Evolutionary conservation across 2,329 filamentous ascomycete genomes (phyloP).

Genomic region (Geosmithia flava): DNA sequence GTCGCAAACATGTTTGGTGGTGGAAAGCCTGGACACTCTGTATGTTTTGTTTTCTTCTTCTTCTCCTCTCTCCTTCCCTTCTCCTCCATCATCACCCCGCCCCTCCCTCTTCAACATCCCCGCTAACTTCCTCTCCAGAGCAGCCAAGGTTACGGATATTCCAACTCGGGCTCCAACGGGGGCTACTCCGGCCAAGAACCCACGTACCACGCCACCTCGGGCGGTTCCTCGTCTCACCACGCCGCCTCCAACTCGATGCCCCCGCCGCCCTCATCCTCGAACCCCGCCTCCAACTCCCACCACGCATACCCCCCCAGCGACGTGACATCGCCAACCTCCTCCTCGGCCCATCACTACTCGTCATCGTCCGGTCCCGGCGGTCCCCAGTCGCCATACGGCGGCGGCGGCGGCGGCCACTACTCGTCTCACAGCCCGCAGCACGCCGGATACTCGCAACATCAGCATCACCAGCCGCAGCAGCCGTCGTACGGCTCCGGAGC

Average conservation of each 20-base stretch:
- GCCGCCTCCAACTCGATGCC: not conserved
- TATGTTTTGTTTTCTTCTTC: slow-evolving; percentile 4
- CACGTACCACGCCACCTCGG: slow-evolving; percentile 22
- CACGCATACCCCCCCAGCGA: not conserved
- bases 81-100: not conserved
- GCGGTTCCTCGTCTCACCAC: slow-evolving; percentile 4
- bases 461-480: slow-evolving; percentile 1
- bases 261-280: slow-evolving; percentile 11
- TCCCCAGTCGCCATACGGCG: no score
- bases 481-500: not conserved
- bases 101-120: not conserved
- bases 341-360: not conserved
- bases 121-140: slow-evolving; percentile 12
- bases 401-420: no score
- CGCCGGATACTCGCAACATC: not conserved
- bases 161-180: slow-evolving; percentile 37
- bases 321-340: slow-evolving; percentile 1
- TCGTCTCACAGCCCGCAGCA: slow-evolving; percentile 4
- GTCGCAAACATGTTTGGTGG: slow-evolving; percentile 42
- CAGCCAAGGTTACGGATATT: slow-evolving; percentile 52
- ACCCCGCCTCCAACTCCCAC: not conserved
- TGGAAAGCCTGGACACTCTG: slow-evolving; percentile 15
- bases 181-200: slow-evolving; percentile 53
- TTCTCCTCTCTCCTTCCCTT: not conserved
- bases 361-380: no score